Evolutionary conservation across 306 rosid species (phyloP).

Genomic region (Cucurbita argyrosperma): DNA sequence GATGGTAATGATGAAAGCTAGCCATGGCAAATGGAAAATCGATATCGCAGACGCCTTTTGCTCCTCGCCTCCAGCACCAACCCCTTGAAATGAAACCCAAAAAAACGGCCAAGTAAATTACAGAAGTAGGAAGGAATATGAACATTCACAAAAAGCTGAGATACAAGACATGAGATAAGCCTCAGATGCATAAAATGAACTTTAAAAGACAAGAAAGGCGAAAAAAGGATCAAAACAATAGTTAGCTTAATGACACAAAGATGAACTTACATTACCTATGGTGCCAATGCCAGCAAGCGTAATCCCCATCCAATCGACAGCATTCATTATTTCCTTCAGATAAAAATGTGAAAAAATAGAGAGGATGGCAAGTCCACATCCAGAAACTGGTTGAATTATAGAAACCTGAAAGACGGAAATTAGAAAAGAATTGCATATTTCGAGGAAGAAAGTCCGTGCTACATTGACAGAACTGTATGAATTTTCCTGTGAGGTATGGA

Average conservation of each 20-base stretch:
- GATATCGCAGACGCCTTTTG: conserved; percentile 71
- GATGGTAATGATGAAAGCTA: conserved; percentile 59
- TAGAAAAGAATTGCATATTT: not conserved
- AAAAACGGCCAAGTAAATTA: not conserved
- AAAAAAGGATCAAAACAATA: not conserved
- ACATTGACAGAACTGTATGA: not conserved
- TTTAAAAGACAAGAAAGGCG: not conserved
- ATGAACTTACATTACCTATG: conserved; percentile 77
- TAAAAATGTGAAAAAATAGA: conserved; percentile 91
- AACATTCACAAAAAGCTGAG: not conserved
- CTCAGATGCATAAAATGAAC: not conserved
- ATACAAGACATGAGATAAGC: not conserved
- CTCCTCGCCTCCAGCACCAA: conserved; percentile 98
- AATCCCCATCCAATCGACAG: conserved; percentile 86
- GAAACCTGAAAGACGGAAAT: conserved; percentile 50
- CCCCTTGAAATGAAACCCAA: conserved; percentile 32
- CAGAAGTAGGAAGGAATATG: not conserved
- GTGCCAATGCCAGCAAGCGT: conserved; percentile 90
- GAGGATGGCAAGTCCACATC: conserved; percentile 90
- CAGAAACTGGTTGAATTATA: conserved; percentile 93
- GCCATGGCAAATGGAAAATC: conserved; percentile 70
- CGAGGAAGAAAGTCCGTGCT: not conserved
- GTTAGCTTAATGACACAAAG: not conserved
- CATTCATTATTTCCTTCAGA: conserved; percentile 89
- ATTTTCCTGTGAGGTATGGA: not conserved